These are phyloP conservation scores for Xanthoceras sorbifolium DNA, from an alignment of 345 rosid species.

Conservation along the genomic window DNA sequence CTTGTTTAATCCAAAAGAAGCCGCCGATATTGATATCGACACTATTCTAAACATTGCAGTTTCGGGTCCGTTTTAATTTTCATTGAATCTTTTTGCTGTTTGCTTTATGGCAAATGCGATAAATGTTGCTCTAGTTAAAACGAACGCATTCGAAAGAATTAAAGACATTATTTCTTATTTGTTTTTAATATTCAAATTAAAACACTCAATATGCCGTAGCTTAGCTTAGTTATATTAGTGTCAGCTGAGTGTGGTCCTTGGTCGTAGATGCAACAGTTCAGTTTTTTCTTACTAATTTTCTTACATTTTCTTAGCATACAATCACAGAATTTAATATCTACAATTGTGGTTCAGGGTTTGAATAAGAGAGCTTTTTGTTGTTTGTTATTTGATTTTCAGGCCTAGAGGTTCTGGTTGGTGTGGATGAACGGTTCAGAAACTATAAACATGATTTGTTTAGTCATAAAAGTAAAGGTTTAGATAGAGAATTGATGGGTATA, in stretches of 20 bases:
- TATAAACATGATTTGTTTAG: conserved; percentile 70
- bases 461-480: conserved; percentile 70
- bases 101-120: not conserved
- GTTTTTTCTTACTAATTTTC: no score
- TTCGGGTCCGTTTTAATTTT: conserved; percentile 48
- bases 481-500: conserved; percentile 66
- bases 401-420: conserved; percentile 59
- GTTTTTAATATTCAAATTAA: not conserved
- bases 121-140: no score
- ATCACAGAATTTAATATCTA: not conserved
- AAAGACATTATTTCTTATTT: not conserved
- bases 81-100: conserved; percentile 10
- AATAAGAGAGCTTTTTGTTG: not conserved
- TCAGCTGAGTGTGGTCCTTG: no score
- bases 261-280: no score
- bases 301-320: not conserved
- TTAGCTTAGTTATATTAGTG: not conserved
- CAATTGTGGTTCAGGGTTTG: not conserved
- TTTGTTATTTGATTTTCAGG: conserved; percentile 51
- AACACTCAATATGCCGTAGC: not conserved
- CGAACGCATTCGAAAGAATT: no score
- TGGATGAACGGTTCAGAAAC: conserved; percentile 69
- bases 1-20: conserved; percentile 56
- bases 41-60: conserved; percentile 56
- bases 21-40: conserved; percentile 78